phyloP scores from a whole-genome alignment of 805 yeast genomes.

The Yamadazyma tumulicola region DNA sequence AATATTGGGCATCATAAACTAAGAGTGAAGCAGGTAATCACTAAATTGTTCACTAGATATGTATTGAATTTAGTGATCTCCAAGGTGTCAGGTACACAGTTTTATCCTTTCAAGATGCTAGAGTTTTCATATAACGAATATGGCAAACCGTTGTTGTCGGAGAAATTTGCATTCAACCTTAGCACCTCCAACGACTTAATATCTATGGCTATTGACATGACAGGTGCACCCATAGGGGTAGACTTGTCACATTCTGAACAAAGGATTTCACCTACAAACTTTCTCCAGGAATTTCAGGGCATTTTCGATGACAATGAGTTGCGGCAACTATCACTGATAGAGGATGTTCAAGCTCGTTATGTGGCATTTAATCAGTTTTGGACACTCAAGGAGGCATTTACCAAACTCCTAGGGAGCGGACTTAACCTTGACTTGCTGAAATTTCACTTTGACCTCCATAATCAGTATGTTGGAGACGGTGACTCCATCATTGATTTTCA shows the following conservation, averaged over 20 bases:
- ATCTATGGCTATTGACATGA: constrained; percentile 37
- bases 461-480: constrained; percentile 1
- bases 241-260: constrained; percentile 38
- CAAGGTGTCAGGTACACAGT: constrained; percentile 5
- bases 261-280: constrained; percentile 20
- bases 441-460: constrained; percentile 14
- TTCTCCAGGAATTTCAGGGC: constrained; percentile 36
- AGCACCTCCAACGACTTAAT: constrained; percentile 55
- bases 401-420: constrained; percentile 67
- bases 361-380: constrained; percentile 55
- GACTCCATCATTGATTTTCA: constrained; percentile 1
- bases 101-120: constrained; percentile 20
- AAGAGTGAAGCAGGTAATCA: constrained; percentile 38
- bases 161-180: constrained; percentile 44
- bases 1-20: constrained; percentile 33
- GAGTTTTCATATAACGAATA: constrained; percentile 28
- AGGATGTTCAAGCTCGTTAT: constrained; percentile 17
- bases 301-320: constrained; percentile 40
- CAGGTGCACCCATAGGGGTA: constrained; percentile 25
- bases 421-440: constrained; percentile 21
- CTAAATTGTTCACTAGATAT: constrained; percentile 42
- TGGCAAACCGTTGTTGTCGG: constrained; percentile 56
- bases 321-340: constrained; percentile 19
- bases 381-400: constrained; percentile 78
- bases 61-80: constrained; percentile 32